Base-by-base conservation (phyloP, 148 eudicot species). In the Persicaria tinctoria region DNA sequence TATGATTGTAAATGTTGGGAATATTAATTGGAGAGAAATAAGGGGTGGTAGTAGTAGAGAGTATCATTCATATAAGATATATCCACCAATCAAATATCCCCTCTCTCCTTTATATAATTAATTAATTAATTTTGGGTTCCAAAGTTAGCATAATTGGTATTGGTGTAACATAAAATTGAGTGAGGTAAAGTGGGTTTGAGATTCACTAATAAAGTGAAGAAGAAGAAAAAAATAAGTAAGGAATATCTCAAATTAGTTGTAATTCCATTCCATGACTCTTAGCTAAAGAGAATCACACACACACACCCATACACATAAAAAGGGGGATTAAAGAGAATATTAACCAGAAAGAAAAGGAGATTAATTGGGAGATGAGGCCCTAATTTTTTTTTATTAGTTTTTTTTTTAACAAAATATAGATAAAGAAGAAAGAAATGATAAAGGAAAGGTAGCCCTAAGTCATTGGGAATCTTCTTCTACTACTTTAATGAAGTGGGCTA, bases 71-170 rank as follows among this genome's bases (percentile, higher is more conserved):
- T 32, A 32, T 32, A 32, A 32, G 41, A 32, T 32, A 32, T 32
- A 32, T 44, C 70, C 17, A 66, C 48, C 45, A 66, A 66, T 46
- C 48, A 66, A 66, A 63, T 10, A 0, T 66, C 6, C 5, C 17
- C 12, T 50, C 11, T 50, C 53, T 50, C 12, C 12, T 50, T 50
- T 50, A 50, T 50, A 6, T 4, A 12, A 38, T 41, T 38, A 32
- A 32, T 38, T 38, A 38, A 66, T 66, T 13, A 41, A 66, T 66
- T 82, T 83, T 38, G 80, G 81, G 85, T 83, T 84, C 78, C 78
- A 75, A 85, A 87, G 84, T 84, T 82, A 79, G 86, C 80, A 77
- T 80, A 84, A 81, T 79, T 84, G 75, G 77, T 79, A 66, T 66
- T 66, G 46, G 70, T 70, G 73, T 49, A 47, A 49, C 73, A 17